Evolutionary conservation across 2,329 filamentous ascomycete genomes (phyloP), one percentile per base, ranked within the genome.

Genomic region (Tolypocladium cylindrosporum): DNA sequence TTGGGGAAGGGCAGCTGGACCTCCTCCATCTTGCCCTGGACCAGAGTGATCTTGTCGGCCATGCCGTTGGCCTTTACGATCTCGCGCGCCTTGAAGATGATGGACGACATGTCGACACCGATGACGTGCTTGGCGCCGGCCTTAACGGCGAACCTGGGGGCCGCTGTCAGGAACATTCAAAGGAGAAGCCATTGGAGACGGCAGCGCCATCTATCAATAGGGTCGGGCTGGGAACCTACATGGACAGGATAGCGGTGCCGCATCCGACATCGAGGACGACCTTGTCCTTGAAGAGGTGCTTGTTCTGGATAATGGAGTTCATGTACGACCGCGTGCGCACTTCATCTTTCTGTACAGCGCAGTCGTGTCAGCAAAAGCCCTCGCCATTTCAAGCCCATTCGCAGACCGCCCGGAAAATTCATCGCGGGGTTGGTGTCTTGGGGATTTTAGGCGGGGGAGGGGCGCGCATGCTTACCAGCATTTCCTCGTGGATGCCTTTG

Each of bases 11-110:
- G 94, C 62, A 99, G 81, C 69, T 89, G 81, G 52, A 99, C 91
- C 78, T 99, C 94, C 79, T 99, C 94, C 94, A 99, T 99, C 84
- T 99, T 99, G 73, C 94, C 94, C 79, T 97, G 94, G 63, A 99
- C 84, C 60, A 99, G 85, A 56, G 94, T 97, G 74, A 99, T 97
- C 84, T 96, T 96, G 78, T 93, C 89, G 56, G 88, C 83, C 82
- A 99, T 86, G 67, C 93, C 92, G 74, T 99, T 99, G 66, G 82
- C 83, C 72, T 86, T 86, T 70, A 97, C 94, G 64, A 99, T 99
- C 80, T 97, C 90, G 69, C 86, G 87, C 51, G 94, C 94, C 82
- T 99, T 99, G 78, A 96, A 91, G 77, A 99, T 97, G 75, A 99
- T 99, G 66, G 93, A 97, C 40, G 94, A 99, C 93, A 97, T 99